Evolutionary conservation across 2,329 filamentous ascomycete genomes (phyloP), one percentile per base, ranked within the genome.

Genomic region (Calonectria crousiana): DNA sequence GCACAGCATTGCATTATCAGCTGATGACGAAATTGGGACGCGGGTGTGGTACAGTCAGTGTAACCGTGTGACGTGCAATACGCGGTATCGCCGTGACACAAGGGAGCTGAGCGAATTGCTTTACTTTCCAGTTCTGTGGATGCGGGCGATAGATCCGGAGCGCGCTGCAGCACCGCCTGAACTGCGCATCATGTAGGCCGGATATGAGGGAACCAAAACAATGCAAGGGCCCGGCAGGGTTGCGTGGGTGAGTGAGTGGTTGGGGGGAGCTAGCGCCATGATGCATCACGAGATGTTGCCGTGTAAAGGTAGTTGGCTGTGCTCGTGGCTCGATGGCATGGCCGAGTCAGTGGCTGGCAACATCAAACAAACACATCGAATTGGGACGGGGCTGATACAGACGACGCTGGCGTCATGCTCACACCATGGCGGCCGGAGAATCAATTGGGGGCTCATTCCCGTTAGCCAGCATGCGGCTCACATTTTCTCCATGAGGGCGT

Each of bases 71-170:
- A 52, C 30, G 14, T 32, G 36, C 26, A 47, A 34, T 34, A 34
- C 20, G 32, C 67, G 28, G 52, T 34, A 41, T 65, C 41, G 47
- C 47, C 58, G 69, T 66, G 41, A 65, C 30, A 73, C 64, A 44
- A 53, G 32, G 30, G 41, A 44, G 62, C 23, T 51, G 28, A 44
- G 26, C 36, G 65, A 44, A 68, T 44, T 38, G 51, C 36, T 41
- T 67, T 47, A 73, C 73, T 53, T 66, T 62, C 74, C 74, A 64
- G 62, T 23, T n/a, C 71, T 64, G 60, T 68, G 74, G 74, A 38
- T 68, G 53, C 67, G 71, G 53, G 74, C 67, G 67, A 70, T 49
- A 64, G 18, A 28, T 58, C 41, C 49, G 62, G 52, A 56, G 62
- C 47, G 47, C 44, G 47, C 67, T 47, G 34, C 58, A 47, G 52